Evolutionary conservation across 805 yeast genomes (phyloP).

Genomic region (Wickerhamomyces tratensis): DNA sequence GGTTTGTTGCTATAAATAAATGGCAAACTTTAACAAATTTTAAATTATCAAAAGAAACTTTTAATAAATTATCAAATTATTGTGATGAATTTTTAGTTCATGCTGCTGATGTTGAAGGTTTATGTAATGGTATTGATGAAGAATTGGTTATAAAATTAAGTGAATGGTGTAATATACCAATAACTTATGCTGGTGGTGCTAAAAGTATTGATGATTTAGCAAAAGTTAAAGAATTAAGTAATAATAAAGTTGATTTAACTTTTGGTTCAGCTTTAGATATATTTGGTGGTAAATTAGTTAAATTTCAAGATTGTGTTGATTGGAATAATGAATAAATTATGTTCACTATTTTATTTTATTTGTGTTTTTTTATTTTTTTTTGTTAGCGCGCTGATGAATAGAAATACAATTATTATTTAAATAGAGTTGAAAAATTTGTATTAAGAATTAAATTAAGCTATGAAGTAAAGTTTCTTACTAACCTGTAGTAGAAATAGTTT

Average conservation of each 20-base stretch:
- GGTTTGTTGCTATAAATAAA: conserved; percentile 97
- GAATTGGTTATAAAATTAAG: conserved; percentile 62
- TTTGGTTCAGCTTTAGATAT: conserved; percentile 90
- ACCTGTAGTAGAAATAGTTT: too few relatives aligned
- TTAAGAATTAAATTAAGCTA: too few relatives aligned
- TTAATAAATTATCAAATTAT: conserved; percentile 45
- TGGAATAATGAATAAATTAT: conserved; percentile 44
- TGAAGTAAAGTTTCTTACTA: too few relatives aligned
- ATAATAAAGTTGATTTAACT: conserved; percentile 83
- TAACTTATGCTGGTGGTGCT: conserved; percentile 98
- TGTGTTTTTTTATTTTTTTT: too few relatives aligned
- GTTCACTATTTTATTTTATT: too few relatives aligned
- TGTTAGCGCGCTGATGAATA: too few relatives aligned
- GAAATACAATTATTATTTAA: too few relatives aligned
- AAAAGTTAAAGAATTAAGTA: conserved; percentile 56
- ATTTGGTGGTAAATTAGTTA: conserved; percentile 83
- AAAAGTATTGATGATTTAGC: conserved; percentile 58
- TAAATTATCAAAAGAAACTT: conserved; percentile 41
- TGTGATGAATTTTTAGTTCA: conserved; percentile 88
- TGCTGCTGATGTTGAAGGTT: conserved; percentile 98
- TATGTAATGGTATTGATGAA: conserved; percentile 88
- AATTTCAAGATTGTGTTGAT: conserved; percentile 58
- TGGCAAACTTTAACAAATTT: conserved; percentile 88
- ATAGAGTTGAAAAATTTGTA: too few relatives aligned
- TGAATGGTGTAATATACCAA: conserved; percentile 66